A percentile compares a stretch with the other conserved stretches of the same genome.
Evolutionary conservation across 208 protist species (phyloP).

Genomic region (Giardia muris): DNA sequence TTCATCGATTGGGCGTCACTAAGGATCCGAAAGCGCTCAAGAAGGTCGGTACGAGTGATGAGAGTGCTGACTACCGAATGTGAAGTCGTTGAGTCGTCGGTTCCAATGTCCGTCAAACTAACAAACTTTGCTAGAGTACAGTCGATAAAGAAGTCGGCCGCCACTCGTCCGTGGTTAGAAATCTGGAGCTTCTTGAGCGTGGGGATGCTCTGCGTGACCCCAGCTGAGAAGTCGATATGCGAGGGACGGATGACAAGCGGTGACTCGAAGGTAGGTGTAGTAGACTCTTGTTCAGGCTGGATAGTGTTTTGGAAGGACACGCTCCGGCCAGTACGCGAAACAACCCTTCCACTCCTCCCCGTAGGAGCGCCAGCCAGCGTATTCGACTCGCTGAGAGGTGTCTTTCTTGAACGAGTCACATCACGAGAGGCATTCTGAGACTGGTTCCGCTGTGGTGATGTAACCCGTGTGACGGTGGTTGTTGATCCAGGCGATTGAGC

Average conservation of each 20-base stretch:
- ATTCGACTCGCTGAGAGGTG: background rate
- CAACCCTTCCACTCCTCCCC: background rate
- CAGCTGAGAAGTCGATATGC: background rate
- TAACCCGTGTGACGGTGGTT: background rate
- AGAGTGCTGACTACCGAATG: background rate
- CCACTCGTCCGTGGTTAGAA: background rate
- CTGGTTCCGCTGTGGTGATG: background rate
- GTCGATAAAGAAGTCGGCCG: slow-evolving; percentile 25
- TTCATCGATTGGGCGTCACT: background rate
- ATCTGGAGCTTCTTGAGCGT: background rate
- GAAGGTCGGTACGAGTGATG: background rate
- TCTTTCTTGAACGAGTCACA: background rate
- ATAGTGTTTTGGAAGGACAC: background rate
- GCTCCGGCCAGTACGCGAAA: background rate
- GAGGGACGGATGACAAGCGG: background rate
- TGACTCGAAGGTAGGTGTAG: background rate
- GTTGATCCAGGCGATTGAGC: background rate
- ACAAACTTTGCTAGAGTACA: background rate
- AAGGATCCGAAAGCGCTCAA: background rate
- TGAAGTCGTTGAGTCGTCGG: background rate
- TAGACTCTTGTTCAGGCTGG: background rate
- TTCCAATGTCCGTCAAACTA: background rate
- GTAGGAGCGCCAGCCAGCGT: background rate
- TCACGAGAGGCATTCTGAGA: background rate
- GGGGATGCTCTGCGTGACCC: background rate